Evolutionary conservation across 495 filamentous ascomycete genomes (phyloP), one percentile per base, ranked within the genome.

Genomic region (Mytilinidion resinicola): DNA sequence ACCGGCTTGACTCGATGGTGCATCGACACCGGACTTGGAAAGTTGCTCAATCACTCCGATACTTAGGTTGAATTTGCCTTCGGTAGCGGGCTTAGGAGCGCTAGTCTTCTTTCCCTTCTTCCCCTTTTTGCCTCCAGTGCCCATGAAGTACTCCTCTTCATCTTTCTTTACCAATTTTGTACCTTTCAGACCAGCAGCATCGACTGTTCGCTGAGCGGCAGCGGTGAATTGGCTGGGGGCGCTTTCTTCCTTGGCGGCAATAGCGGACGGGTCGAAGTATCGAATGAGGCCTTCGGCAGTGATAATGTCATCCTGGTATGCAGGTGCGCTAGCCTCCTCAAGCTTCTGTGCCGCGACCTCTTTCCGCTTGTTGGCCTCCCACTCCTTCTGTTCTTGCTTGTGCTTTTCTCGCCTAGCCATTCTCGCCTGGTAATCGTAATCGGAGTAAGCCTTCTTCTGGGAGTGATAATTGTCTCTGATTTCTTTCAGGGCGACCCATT

Each of bases 31-130:
- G 65, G 96, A 71, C 73, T 88, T 87, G 63, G 78, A 77, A 49
- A 95, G 86, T 70, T 96, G 86, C 73, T 96, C 91, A 49, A 99
- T 88, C 54, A 96, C 83, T 56, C 90, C 89, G 41, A 92, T 83
- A 61, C 85, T 90, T 65, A 92, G 82, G 75, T 86, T 92, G 81
- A 91, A 95, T 69, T 89, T 93, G 67, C 77, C 76, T 51, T 70
- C 64, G 35, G 76, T 63, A 25, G 72, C 71, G 10, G 72, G 55
- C 19, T 71, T 74, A 48, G 73, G 70, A 53, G 73, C 74, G 37
- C 70, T 72, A 64, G 85, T 85, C 75, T 88, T 90, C 70, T 85
- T 85, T 64, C 88, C 90, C 82, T 95, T 95, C 72, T 91, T 91
- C 67, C 91, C 91, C 77, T 86, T 89, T 83, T 96, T 96, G n/a